Percentiles rank a stretch among this genome's conserved stretches.
phyloP scores from a whole-genome alignment of 1,284 basidiomycete species.

The Apiotrichum akiyoshidainum region DNA sequence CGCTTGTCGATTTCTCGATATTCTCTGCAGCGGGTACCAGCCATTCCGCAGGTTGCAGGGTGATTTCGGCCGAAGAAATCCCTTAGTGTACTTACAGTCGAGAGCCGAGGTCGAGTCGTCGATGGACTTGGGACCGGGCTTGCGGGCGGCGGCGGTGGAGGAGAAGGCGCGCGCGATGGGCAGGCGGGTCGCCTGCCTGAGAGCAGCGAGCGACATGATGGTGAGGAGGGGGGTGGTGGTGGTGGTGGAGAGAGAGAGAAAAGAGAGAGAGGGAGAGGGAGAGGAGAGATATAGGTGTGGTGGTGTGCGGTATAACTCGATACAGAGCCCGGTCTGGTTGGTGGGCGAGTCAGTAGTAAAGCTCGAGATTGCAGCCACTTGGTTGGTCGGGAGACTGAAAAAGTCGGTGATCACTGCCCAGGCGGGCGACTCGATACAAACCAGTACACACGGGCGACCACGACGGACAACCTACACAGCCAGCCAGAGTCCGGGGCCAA shows the following conservation, averaged over 20 bases:
- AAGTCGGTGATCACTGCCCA: no score
- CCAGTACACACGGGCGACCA: no score
- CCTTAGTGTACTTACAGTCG: conserved; percentile 71
- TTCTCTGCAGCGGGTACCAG: no score
- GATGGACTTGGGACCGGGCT: conserved; percentile 55
- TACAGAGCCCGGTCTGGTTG: no score
- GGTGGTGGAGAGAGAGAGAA: background rate
- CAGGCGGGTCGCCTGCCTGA: conserved; percentile 9
- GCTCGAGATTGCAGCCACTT: no score
- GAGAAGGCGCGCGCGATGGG: conserved; percentile 14
- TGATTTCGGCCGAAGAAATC: background rate
- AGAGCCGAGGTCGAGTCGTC: conserved; percentile 90
- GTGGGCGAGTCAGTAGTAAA: no score
- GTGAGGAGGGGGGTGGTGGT: background rate
- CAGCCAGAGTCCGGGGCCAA: no score
- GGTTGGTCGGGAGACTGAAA: no score
- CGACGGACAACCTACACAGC: no score
- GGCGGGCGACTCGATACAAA: no score
- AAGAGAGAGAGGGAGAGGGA: background rate
- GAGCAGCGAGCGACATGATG: conserved; percentile 15
- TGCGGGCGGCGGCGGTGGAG: conserved; percentile 17
- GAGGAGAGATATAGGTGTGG: no score
- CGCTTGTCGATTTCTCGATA: background rate
- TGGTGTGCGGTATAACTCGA: background rate
- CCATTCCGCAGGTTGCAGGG: no score